Percentiles rank a stretch among this genome's conserved stretches.
phyloP scores from a whole-genome alignment of 2,329 filamentous ascomycete species.

The Ophiostoma angusticollis region DNA sequence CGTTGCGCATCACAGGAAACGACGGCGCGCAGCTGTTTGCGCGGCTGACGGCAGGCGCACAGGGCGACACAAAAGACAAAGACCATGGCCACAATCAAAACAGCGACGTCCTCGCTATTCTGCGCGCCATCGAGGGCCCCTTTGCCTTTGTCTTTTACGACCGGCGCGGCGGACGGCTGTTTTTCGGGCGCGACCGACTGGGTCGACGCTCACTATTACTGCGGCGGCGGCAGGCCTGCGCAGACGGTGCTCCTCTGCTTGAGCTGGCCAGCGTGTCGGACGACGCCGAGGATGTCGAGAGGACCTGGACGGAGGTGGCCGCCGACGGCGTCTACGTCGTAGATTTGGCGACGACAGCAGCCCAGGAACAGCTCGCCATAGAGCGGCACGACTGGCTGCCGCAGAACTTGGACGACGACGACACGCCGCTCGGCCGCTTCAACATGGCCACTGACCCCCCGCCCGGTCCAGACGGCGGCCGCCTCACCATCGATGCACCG shows the following conservation, averaged over 20 bases:
- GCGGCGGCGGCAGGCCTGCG: conserved; percentile 21
- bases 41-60: conserved; percentile 39
- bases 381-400: conserved; percentile 26
- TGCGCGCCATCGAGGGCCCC: conserved; percentile 60
- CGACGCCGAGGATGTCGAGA: conserved; percentile 20
- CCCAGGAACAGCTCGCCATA: conserved; percentile 9
- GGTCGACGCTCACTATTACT: conserved; percentile 72
- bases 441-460: conserved; percentile 30
- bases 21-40: conserved; percentile 62
- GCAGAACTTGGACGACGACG: conserved; percentile 20
- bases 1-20: conserved; percentile 51
- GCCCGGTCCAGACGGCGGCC: conserved; percentile 9
- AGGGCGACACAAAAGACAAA: conserved; percentile 14
- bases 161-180: conserved; percentile 45
- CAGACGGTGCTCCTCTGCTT: too few relatives aligned
- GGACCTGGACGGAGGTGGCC: conserved; percentile 64
- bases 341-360: conserved; percentile 19
- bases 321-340: conserved; percentile 70
- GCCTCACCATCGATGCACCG: conserved; percentile 28
- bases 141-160: conserved; percentile 86
- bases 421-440: conserved; percentile 32
- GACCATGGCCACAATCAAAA: conserved; percentile 9
- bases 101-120: conserved; percentile 26
- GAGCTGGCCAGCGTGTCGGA: conserved; percentile 60
- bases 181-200: conserved; percentile 76